Conservation (phyloP, 1,284 basidiomycete species). For the Ustilago crameri region DNA sequence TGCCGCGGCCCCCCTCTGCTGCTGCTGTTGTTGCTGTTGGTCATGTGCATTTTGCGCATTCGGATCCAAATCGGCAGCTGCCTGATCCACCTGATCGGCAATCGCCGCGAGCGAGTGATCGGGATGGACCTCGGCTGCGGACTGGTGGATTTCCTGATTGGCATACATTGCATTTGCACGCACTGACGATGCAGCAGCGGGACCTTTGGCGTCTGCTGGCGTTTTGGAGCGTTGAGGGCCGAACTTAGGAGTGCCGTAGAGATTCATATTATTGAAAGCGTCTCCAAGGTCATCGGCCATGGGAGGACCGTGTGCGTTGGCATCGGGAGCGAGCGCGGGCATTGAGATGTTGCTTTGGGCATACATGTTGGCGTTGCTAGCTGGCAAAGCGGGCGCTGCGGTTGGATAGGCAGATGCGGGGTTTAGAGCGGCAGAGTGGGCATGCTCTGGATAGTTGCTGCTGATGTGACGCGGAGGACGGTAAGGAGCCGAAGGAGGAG, state of each 20-base stretch:
- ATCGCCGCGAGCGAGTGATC: slow-evolving; percentile 60
- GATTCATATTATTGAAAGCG: slow-evolving; percentile 52
- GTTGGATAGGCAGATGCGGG: slow-evolving; percentile 20
- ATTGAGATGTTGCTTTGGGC: slow-evolving; percentile 61
- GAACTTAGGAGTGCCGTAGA: slow-evolving; percentile 49
- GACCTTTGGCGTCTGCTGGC: slow-evolving; percentile 22
- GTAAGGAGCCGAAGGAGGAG: slow-evolving; percentile 21
- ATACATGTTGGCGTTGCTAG: slow-evolving; percentile 43
- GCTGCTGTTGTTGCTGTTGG: slow-evolving; percentile 12
- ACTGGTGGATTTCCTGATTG: slow-evolving; percentile 60
- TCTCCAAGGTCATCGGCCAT: slow-evolving; percentile 58
- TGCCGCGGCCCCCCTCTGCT: neutral
- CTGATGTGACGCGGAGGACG: slow-evolving; percentile 32
- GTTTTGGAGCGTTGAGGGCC: slow-evolving; percentile 40
- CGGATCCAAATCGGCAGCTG: slow-evolving; percentile 50
- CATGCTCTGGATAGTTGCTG: slow-evolving; percentile 40
- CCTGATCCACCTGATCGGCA: slow-evolving; percentile 54
- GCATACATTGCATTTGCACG: slow-evolving; percentile 58
- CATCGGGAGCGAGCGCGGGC: slow-evolving; percentile 47
- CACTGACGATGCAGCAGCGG: slow-evolving; percentile 26
- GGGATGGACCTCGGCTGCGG: slow-evolving; percentile 56
- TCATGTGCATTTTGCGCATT: slow-evolving; percentile 7
- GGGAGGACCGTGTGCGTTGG: slow-evolving; percentile 39
- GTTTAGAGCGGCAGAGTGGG: slow-evolving; percentile 24
- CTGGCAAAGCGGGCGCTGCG: slow-evolving; percentile 10